These are phyloP conservation scores for Buddleja alternifolia DNA, from an alignment of 257 asterid species.

Conservation along the genomic window DNA sequence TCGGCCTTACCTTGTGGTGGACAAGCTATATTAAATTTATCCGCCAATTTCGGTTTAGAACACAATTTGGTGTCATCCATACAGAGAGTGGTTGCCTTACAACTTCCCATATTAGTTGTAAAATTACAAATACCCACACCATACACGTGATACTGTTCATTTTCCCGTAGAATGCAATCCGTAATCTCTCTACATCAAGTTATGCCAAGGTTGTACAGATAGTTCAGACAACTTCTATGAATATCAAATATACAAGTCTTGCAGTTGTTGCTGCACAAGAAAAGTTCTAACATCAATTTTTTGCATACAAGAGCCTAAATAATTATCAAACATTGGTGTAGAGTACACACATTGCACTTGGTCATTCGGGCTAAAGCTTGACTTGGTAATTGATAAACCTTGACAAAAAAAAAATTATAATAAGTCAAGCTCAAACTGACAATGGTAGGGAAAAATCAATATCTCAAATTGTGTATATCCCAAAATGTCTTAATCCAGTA, in stretches of 20 bases:
- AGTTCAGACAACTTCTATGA: constrained; percentile 43
- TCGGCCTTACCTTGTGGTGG: background rate
- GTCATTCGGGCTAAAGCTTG: background rate
- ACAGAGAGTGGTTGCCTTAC: too few relatives aligned
- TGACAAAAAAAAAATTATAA: background rate
- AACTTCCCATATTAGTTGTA: too few relatives aligned
- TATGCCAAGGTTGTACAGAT: constrained; percentile 49
- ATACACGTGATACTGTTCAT: too few relatives aligned
- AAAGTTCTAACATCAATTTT: background rate
- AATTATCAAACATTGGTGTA: background rate
- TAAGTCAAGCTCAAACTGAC: too few relatives aligned
- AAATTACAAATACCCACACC: too few relatives aligned
- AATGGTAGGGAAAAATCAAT: too few relatives aligned
- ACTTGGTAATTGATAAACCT: background rate
- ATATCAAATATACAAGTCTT: constrained; percentile 47
- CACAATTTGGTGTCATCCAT: too few relatives aligned
- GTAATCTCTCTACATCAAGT: constrained; percentile 49
- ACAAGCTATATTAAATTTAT: constrained; percentile 2
- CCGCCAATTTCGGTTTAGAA: too few relatives aligned
- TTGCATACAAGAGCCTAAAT: background rate
- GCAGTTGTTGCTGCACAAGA: constrained; percentile 49
- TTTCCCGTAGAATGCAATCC: too few relatives aligned
- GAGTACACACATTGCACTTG: background rate
- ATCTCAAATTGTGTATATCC: too few relatives aligned
- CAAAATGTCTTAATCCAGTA: too few relatives aligned